Evolutionary conservation across 2,329 filamentous ascomycete species (phyloP).

Genomic region (Purpureocillium lavendulum): DNA sequence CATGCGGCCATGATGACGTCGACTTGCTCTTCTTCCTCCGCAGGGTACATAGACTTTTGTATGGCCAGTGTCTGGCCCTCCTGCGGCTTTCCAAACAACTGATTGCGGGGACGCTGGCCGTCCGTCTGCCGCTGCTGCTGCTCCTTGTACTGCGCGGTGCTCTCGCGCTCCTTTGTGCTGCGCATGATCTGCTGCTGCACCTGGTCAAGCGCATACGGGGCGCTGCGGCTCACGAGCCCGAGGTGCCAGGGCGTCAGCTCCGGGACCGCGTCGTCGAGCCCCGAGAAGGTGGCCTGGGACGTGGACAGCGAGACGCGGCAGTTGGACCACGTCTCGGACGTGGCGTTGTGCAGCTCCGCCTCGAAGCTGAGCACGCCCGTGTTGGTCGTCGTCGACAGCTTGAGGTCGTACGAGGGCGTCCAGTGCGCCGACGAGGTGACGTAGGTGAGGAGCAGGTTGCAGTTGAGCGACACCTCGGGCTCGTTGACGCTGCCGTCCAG

Average conservation of each 20-base stretch:
- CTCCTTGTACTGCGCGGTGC: slow-evolving; percentile 19
- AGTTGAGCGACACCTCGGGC: slow-evolving; percentile 13
- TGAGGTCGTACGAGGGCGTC: slow-evolving; percentile 54
- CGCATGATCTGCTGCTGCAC: slow-evolving; percentile 17
- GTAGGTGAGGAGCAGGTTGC: slow-evolving; percentile 48
- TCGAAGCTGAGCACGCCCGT: slow-evolving; percentile 51
- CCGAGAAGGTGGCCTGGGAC: slow-evolving; percentile 50
- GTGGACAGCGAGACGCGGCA: slow-evolving; percentile 54
- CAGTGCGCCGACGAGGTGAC: slow-evolving; percentile 50
- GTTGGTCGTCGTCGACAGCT: slow-evolving; percentile 46
- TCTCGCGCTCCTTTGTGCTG: slow-evolving; percentile 28
- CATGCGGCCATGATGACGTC: too few relatives aligned
- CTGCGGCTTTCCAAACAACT: slow-evolving; percentile 6
- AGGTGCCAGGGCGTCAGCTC: slow-evolving; percentile 48
- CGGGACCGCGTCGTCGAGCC: slow-evolving; percentile 47
- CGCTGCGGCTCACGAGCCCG: slow-evolving; percentile 25
- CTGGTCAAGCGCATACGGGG: slow-evolving; percentile 8
- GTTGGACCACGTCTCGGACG: slow-evolving; percentile 55
- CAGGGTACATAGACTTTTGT: too few relatives aligned
- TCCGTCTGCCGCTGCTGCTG: slow-evolving; percentile 13
- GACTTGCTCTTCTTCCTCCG: too few relatives aligned
- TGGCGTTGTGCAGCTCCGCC: slow-evolving; percentile 52
- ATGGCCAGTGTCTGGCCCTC: too few relatives aligned
- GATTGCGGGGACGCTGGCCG: slow-evolving; percentile 3
- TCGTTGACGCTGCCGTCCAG: slow-evolving; percentile 7